phyloP scores from a whole-genome alignment of 352 stramenopile species.

The Achlya hypogyna region DNA sequence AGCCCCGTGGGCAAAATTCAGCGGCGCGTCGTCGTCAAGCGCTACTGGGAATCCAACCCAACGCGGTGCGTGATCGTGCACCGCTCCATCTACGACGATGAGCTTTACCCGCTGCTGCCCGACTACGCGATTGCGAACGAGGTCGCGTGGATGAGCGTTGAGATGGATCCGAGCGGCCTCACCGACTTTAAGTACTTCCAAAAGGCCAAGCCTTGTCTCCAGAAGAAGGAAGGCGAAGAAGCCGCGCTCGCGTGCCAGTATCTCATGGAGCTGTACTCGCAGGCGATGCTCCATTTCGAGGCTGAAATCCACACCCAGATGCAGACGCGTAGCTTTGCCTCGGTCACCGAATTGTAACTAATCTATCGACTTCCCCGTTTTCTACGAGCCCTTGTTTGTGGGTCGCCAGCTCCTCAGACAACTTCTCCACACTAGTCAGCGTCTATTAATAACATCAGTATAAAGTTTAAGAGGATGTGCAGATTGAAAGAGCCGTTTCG shows the following conservation, averaged over 20 bases:
- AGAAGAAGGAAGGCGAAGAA: not conserved
- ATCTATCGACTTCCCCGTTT: not conserved
- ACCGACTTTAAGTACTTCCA: slow-evolving; percentile 1
- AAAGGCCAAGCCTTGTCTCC: not conserved
- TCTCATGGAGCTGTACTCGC: not conserved
- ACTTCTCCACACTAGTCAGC: too few species aligned
- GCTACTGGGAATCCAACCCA: not conserved
- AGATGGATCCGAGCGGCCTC: not conserved
- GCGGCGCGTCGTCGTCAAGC: not conserved
- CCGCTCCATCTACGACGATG: slow-evolving; percentile 1
- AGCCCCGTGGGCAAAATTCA: not conserved
- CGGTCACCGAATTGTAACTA: not conserved
- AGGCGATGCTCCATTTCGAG: not conserved
- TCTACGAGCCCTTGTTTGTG: too few species aligned
- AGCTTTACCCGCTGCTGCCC: not conserved
- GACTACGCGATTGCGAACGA: slow-evolving; percentile 2
- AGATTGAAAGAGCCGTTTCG: too few species aligned
- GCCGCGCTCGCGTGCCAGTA: not conserved
- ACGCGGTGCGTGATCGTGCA: not conserved
- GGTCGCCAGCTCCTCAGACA: too few species aligned
- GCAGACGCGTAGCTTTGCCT: not conserved
- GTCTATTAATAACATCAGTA: too few species aligned
- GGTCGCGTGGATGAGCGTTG: not conserved
- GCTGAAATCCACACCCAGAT: not conserved
- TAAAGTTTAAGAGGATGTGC: too few species aligned